These are phyloP conservation scores for Erigeron canadensis DNA, from an alignment of 129 eudicot species.

Conservation along the genomic window DNA sequence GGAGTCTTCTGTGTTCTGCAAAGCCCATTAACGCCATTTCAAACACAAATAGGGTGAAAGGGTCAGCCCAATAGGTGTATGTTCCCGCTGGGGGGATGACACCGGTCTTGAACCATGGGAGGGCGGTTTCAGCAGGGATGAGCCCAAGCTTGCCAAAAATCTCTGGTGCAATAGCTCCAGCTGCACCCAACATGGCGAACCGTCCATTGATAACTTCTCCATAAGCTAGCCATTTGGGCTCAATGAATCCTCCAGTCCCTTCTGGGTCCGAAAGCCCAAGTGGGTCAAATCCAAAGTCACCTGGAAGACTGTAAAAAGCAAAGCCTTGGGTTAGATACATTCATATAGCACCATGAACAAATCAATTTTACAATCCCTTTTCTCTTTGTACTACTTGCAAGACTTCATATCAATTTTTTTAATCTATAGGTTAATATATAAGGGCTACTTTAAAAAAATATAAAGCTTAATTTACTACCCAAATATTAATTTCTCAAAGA, in stretches of 20 bases:
- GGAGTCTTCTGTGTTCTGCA: conserved; percentile 89
- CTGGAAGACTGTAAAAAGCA: conserved; percentile 69
- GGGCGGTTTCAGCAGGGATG: conserved; percentile 93
- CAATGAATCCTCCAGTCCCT: conserved; percentile 96
- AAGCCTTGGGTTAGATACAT: conserved; percentile 7
- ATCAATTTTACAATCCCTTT: no score
- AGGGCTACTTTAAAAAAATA: background rate
- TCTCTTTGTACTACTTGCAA: no score
- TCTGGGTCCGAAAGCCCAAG: conserved; percentile 97
- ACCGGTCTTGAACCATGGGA: conserved; percentile 97
- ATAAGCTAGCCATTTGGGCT: conserved; percentile 94
- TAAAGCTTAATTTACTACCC: background rate
- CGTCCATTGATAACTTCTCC: conserved; percentile 90
- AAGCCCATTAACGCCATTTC: conserved; percentile 98
- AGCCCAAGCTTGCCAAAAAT: conserved; percentile 87
- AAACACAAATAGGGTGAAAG: conserved; percentile 73
- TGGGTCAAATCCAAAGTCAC: conserved; percentile 97
- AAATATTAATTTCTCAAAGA: no score
- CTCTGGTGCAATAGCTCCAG: conserved; percentile 90
- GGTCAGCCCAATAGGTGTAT: conserved; percentile 96
- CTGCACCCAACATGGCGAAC: conserved; percentile 87
- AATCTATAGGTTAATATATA: no score
- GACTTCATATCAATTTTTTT: background rate
- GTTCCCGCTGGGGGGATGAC: conserved; percentile 98
- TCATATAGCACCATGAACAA: background rate